Evolutionary conservation across 2,329 filamentous ascomycete genomes (phyloP).

Genomic region (Rasamsonia emersonii): DNA sequence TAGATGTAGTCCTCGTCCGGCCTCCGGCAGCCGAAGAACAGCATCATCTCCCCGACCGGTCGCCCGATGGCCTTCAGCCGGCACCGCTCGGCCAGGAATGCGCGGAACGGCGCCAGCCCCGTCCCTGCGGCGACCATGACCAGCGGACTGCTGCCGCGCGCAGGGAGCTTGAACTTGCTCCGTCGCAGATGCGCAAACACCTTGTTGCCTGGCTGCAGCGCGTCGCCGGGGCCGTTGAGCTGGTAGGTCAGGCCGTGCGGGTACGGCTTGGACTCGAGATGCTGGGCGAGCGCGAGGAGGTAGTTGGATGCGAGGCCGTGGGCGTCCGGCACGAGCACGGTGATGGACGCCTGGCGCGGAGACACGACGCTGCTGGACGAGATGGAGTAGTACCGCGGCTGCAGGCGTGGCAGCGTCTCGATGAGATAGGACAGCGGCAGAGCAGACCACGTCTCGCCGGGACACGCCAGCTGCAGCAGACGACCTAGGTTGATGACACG

Average conservation of each 20-base stretch:
- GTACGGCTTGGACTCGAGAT: not conserved
- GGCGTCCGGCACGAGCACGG: slow-evolving; percentile 9
- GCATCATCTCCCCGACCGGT: slow-evolving; percentile 1
- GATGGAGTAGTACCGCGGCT: slow-evolving; percentile 18
- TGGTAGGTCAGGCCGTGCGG: slow-evolving; percentile 1
- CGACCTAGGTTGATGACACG: slow-evolving; percentile 53
- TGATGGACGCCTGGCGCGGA: slow-evolving; percentile 11
- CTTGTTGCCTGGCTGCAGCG: slow-evolving; percentile 7
- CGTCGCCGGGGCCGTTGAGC: slow-evolving; percentile 1
- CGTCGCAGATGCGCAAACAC: slow-evolving; percentile 4
- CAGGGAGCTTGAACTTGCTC: slow-evolving; percentile 12
- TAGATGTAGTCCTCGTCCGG: slow-evolving; percentile 3
- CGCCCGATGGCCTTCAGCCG: not conserved
- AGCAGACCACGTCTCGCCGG: slow-evolving; percentile 8
- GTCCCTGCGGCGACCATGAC: slow-evolving; percentile 6
- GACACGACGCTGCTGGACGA: slow-evolving; percentile 13
- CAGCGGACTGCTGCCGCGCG: not conserved
- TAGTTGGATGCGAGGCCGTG: slow-evolving; percentile 5
- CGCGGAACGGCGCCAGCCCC: slow-evolving; percentile 4
- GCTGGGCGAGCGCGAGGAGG: slow-evolving; percentile 4
- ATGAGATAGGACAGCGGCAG: slow-evolving; percentile 15
- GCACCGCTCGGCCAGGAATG: slow-evolving; percentile 1
- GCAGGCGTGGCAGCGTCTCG: slow-evolving; percentile 13
- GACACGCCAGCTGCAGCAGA: slow-evolving; percentile 12
- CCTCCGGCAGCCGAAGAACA: slow-evolving; percentile 3